These are phyloP conservation scores for Podaxis sp. DNA, from an alignment of 768 basidiomycete species.

Conservation along the genomic window DNA sequence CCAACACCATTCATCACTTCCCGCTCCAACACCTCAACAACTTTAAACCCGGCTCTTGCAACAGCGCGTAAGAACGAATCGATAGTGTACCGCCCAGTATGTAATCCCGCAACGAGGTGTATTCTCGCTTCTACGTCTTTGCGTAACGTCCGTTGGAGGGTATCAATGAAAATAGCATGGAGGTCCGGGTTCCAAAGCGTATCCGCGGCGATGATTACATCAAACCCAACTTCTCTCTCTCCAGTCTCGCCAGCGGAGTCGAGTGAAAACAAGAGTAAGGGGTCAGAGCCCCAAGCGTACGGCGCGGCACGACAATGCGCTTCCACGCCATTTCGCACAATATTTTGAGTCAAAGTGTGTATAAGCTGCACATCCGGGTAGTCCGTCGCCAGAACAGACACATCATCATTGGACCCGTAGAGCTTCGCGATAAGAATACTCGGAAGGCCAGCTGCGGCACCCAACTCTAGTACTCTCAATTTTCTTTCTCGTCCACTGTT, in stretches of 20 bases:
- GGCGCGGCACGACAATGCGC: constrained; percentile 52
- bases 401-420: constrained; percentile 26
- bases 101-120: constrained; percentile 71
- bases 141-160: constrained; percentile 49
- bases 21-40: constrained; percentile 49
- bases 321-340: constrained; percentile 48
- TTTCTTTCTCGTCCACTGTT: not conserved
- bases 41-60: constrained; percentile 40
- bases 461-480: constrained; percentile 61
- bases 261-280: constrained; percentile 16
- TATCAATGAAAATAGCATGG: constrained; percentile 53
- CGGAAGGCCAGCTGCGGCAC: constrained; percentile 74
- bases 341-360: constrained; percentile 55
- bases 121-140: constrained; percentile 45
- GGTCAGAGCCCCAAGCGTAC: constrained; percentile 66
- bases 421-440: constrained; percentile 63
- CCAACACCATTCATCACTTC: constrained; percentile 29
- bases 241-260: constrained; percentile 22
- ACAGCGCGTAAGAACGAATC: constrained; percentile 52
- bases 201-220: constrained; percentile 71
- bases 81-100: constrained; percentile 75
- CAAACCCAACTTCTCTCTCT: constrained; percentile 40
- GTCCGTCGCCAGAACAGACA: constrained; percentile 58
- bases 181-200: constrained; percentile 74
- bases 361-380: constrained; percentile 71